These are phyloP conservation scores for Houttuynia cordata DNA, from an alignment of 164 flowering plant species.

Conservation along the genomic window DNA sequence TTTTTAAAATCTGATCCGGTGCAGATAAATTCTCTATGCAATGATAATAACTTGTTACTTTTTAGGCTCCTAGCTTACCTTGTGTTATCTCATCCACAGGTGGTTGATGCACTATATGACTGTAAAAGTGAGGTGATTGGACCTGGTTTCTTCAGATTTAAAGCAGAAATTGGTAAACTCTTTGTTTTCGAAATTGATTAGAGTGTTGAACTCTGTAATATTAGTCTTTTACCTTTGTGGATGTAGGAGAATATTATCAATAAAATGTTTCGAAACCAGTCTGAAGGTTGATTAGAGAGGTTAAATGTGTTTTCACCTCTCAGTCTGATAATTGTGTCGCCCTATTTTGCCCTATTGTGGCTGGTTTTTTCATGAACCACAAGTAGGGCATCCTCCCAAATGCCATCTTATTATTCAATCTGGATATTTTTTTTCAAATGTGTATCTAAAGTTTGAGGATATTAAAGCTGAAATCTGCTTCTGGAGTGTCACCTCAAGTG, in stretches of 20 bases:
- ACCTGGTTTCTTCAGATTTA: conserved; percentile 94
- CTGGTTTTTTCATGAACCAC: too few species aligned
- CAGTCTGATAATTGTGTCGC: not conserved
- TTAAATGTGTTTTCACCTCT: not conserved
- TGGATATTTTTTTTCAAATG: too few species aligned
- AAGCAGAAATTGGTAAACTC: conserved; percentile 88
- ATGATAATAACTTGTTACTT: not conserved
- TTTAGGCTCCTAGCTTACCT: not conserved
- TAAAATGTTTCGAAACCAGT: too few species aligned
- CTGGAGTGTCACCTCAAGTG: too few species aligned
- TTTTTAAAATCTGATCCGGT: conserved; percentile 89
- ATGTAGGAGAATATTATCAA: too few species aligned
- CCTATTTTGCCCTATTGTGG: too few species aligned
- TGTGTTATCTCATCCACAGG: conserved; percentile 27
- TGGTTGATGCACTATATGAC: conserved; percentile 89
- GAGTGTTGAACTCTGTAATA: not conserved
- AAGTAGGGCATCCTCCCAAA: too few species aligned
- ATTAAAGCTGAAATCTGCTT: too few species aligned
- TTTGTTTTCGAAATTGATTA: not conserved
- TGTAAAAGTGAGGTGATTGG: conserved; percentile 99
- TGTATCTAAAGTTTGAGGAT: too few species aligned
- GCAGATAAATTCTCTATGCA: conserved; percentile 5
- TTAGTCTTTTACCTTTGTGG: not conserved
- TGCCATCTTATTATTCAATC: too few species aligned
- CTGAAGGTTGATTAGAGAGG: too few species aligned